These are phyloP conservation scores for Populus hybrid DNA, from an alignment of 441 rosid genomes.

Conservation along the genomic window DNA sequence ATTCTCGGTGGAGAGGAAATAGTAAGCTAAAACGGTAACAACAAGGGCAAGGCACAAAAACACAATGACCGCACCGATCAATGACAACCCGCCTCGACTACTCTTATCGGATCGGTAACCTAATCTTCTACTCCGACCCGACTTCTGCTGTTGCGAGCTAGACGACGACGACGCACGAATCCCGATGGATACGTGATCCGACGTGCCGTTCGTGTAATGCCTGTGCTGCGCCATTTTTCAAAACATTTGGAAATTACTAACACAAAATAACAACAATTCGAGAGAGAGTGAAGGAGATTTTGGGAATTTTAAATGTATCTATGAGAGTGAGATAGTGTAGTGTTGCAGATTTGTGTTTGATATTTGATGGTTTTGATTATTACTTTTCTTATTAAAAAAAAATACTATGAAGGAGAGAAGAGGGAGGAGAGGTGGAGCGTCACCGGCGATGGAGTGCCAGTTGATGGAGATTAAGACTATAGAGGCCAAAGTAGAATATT, in stretches of 20 bases:
- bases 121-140: conserved; percentile 54
- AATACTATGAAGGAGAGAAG: no score
- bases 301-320: neutral
- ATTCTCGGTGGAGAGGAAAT: conserved; percentile 47
- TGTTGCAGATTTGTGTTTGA: neutral
- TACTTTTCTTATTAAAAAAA: no score
- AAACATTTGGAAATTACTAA: neutral
- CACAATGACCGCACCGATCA: conserved; percentile 39
- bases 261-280: conserved; percentile 23
- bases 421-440: neutral
- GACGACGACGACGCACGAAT: conserved; percentile 40
- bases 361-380: neutral
- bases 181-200: conserved; percentile 67
- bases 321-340: neutral
- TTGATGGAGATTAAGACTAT: neutral
- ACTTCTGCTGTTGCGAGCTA: conserved; percentile 37
- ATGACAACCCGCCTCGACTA: conserved; percentile 35
- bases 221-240: conserved; percentile 77
- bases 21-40: conserved; percentile 63
- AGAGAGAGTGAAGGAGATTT: no score
- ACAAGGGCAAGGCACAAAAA: conserved; percentile 52
- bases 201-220: conserved; percentile 55
- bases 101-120: conserved; percentile 50
- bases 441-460: neutral
- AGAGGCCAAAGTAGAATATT: neutral